Evolutionary conservation across 257 asterid species (phyloP), one percentile per base, ranked within the genome.

Genomic region (Leonotis leonurus): DNA sequence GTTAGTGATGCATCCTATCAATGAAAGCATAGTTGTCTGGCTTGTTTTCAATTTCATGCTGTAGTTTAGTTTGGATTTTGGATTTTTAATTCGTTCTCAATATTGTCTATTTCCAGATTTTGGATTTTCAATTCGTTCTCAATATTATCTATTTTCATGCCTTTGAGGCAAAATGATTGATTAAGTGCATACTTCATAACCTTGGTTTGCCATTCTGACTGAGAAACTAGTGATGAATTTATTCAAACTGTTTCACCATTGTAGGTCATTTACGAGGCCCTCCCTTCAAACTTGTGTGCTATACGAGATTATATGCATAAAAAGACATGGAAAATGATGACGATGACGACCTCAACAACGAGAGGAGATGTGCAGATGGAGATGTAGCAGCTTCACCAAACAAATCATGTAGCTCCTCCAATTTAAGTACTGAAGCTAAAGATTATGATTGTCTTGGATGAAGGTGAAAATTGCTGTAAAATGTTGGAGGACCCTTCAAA

Each of bases 271-370:
- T 92, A 92, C 43, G 95, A 92, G 80, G 98, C 88, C 57, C 98
- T 92, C 54, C 98, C 98, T 40, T 86, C 97, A 44, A 92, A 92
- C 77, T 79, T 92, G 75, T 88, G 98, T 77, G 95, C 98, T 40
- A 84, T 92, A 41, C 80, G 95, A 70, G 95, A 92, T 70, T 85
- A 84, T 57, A 65, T 92, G 17, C 97, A 92, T 68, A 72, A 75
- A 60, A 64, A 70, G 92, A 69, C 69, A 53, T 56, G 1, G 80
- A 70, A 54, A 70, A 57, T 35, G 61, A 73, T n/a, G n/a, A n/a
- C 22, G 46, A 61, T 11, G 73, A 71, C 26, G 56, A 67, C 32
- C 37, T 54, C 14, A 49, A 63, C 21, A 44, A 54, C 29, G 72
- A 70, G 20, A n/a, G n/a, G n/a, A 32, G 64, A 9, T 53, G 14